Conservation (phyloP, 192 early-diverging fungal species). For the Chytriomyces hyalinus region DNA sequence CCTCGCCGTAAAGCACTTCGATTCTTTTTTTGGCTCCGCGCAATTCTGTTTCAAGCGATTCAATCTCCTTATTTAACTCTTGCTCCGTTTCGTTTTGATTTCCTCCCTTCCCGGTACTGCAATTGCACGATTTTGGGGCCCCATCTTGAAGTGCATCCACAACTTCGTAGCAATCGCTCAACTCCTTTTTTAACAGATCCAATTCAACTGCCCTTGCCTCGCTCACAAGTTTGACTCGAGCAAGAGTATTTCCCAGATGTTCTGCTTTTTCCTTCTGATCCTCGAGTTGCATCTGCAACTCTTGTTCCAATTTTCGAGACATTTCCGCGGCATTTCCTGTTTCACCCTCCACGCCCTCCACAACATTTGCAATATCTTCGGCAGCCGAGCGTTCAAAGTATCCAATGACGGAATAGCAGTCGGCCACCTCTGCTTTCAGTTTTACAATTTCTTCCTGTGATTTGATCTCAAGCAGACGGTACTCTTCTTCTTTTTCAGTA, state of each 20-base stretch:
- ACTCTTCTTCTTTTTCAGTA: neutral
- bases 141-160: neutral
- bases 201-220: neutral
- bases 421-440: neutral
- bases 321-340: neutral
- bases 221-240: neutral
- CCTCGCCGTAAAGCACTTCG: neutral
- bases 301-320: neutral
- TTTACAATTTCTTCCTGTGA: neutral
- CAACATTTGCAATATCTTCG: neutral
- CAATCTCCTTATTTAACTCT: neutral
- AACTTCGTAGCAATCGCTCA: constrained; percentile 8
- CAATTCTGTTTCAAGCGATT: neutral
- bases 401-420: neutral
- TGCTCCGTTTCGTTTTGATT: neutral
- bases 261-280: neutral
- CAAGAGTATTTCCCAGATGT: neutral
- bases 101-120: neutral
- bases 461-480: neutral
- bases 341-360: neutral
- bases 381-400: neutral
- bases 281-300: neutral
- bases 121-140: no score
- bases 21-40: neutral
- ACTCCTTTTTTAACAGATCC: constrained; percentile 1